These are phyloP conservation scores for Chaetothyriales sp. DNA, from an alignment of 2,329 filamentous ascomycete species.

Conservation along the genomic window DNA sequence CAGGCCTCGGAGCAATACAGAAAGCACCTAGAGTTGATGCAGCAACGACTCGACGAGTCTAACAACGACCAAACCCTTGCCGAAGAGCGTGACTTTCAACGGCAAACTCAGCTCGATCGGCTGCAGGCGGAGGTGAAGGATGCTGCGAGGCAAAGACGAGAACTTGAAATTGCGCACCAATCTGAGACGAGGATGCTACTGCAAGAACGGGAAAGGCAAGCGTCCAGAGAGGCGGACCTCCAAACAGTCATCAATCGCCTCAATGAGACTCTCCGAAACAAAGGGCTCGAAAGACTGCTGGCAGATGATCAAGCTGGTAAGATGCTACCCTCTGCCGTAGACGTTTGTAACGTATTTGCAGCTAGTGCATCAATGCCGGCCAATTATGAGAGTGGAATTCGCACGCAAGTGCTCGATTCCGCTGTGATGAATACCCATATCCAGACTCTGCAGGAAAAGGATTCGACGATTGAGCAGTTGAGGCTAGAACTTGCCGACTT, in stretches of 20 bases:
- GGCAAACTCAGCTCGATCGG: slow-evolving; percentile 66
- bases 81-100: slow-evolving; percentile 78
- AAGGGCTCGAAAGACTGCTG: slow-evolving; percentile 40
- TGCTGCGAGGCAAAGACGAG: slow-evolving; percentile 65
- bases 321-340: not conserved
- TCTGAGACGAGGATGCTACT: slow-evolving; percentile 73
- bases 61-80: slow-evolving; percentile 69
- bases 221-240: slow-evolving; percentile 75
- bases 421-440: not conserved
- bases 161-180: slow-evolving; percentile 88
- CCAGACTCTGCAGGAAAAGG: slow-evolving; percentile 77
- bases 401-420: not conserved
- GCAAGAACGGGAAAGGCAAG: slow-evolving; percentile 83
- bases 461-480: slow-evolving; percentile 87
- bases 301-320: not conserved
- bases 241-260: slow-evolving; percentile 78
- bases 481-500: slow-evolving; percentile 85
- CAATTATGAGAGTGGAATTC: not conserved
- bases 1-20: slow-evolving; percentile 61
- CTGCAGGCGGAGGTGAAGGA: slow-evolving; percentile 79
- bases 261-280: slow-evolving; percentile 72
- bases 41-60: slow-evolving; percentile 74
- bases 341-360: not conserved
- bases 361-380: not conserved
- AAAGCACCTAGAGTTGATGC: slow-evolving; percentile 73